Evolutionary conservation across 371 early-diverging fungal species (phyloP).

Genomic region (Mucor saturninus): DNA sequence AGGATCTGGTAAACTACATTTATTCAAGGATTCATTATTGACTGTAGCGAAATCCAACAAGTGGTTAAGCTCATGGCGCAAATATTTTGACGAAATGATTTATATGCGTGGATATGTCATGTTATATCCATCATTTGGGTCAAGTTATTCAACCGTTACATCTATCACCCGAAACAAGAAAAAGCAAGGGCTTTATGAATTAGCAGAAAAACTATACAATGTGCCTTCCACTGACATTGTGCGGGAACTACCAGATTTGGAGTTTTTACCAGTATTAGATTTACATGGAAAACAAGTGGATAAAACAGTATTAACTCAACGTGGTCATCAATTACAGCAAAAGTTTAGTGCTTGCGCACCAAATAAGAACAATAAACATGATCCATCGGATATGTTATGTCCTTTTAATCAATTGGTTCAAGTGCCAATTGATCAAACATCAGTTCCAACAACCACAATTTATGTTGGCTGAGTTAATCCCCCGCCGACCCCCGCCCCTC

Average conservation of each 20-base stretch:
- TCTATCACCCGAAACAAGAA: conserved; percentile 52
- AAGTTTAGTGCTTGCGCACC: conserved; percentile 58
- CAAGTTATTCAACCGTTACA: conserved; percentile 31
- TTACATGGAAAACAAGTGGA: conserved; percentile 52
- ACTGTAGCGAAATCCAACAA: conserved; percentile 47
- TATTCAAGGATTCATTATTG: conserved; percentile 14
- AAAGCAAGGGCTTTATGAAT: conserved; percentile 20
- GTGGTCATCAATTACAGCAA: conserved; percentile 51
- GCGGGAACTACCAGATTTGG: conserved; percentile 48
- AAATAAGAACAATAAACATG: conserved; percentile 24
- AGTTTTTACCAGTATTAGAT: conserved; percentile 54
- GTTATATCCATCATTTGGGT: conserved; percentile 59
- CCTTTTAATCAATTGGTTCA: conserved; percentile 33
- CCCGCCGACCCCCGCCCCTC: not conserved
- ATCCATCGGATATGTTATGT: conserved; percentile 56
- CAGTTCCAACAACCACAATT: not conserved
- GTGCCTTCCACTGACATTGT: conserved; percentile 56
- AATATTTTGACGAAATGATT: conserved; percentile 66
- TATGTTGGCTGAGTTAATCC: not conserved
- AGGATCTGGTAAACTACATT: conserved; percentile 7
- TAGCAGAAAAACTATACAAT: conserved; percentile 29
- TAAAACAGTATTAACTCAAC: conserved; percentile 36
- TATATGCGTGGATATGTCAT: conserved; percentile 66
- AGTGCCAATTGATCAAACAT: conserved; percentile 10
- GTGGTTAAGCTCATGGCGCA: conserved; percentile 66